A percentile compares a stretch with the other conserved stretches of the same genome.
Conservation (phyloP, 2,329 filamentous ascomycete genomes). For the Fusarium nelsonii region DNA sequence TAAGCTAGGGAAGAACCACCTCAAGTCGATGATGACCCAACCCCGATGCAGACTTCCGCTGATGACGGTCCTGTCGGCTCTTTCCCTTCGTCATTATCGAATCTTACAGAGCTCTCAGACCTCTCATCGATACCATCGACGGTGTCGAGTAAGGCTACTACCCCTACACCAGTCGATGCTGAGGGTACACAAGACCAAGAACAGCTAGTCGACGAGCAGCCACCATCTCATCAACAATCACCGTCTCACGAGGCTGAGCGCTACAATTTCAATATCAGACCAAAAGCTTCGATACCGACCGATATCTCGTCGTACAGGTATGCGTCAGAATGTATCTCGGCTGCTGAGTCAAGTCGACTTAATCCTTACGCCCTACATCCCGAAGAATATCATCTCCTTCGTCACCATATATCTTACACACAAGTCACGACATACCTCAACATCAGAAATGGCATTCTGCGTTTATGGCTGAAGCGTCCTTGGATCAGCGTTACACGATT, state of each 20-base stretch:
- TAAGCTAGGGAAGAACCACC: slow-evolving; percentile 38
- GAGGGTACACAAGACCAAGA: slow-evolving; percentile 45
- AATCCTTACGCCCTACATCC: slow-evolving; percentile 90
- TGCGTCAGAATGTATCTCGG: slow-evolving; percentile 89
- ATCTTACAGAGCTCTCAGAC: slow-evolving; percentile 67
- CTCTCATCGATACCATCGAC: slow-evolving; percentile 66
- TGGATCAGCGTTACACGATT: slow-evolving; percentile 83
- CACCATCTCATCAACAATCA: slow-evolving; percentile 37
- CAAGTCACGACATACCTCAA: slow-evolving; percentile 97
- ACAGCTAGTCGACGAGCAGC: slow-evolving; percentile 40
- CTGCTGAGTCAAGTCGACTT: slow-evolving; percentile 88
- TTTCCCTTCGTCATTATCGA: slow-evolving; percentile 66
- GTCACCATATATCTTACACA: slow-evolving; percentile 83
- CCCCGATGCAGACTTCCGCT: slow-evolving; percentile 29
- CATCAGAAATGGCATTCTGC: slow-evolving; percentile 92
- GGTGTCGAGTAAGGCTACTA: slow-evolving; percentile 73
- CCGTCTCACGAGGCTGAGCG: slow-evolving; percentile 52
- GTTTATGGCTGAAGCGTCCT: slow-evolving; percentile 90
- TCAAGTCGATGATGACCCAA: slow-evolving; percentile 37
- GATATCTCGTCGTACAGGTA: slow-evolving; percentile 80
- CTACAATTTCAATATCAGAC: slow-evolving; percentile 69
- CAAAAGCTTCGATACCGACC: slow-evolving; percentile 86
- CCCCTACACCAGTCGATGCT: slow-evolving; percentile 68
- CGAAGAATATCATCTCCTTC: slow-evolving; percentile 84
- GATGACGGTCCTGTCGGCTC: slow-evolving; percentile 54